Conservation (phyloP, 306 rosid genomes). For the Prunus armeniaca region DNA sequence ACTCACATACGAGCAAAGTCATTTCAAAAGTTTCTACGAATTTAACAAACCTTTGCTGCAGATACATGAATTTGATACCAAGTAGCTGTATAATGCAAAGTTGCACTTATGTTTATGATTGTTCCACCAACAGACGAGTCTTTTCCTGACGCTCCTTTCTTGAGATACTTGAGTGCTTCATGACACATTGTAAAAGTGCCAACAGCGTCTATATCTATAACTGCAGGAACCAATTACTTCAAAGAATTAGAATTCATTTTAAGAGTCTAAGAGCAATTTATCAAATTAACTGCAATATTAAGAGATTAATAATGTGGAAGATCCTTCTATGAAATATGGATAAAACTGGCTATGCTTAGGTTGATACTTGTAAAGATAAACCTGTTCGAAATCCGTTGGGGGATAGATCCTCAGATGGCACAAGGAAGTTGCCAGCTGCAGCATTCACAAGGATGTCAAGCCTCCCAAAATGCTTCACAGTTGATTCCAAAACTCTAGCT, state of each 20-base stretch:
- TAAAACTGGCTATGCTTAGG: no score
- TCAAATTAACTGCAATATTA: neutral
- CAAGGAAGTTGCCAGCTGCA: constrained; percentile 26
- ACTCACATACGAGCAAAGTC: neutral
- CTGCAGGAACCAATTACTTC: constrained; percentile 37
- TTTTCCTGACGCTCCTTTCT: constrained; percentile 83
- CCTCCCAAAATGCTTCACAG: constrained; percentile 20
- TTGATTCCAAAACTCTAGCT: constrained; percentile 22
- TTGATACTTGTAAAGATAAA: neutral
- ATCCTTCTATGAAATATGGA: no score
- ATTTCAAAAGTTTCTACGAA: neutral
- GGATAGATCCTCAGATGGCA: constrained; percentile 14
- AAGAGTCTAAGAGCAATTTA: neutral
- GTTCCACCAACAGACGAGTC: constrained; percentile 54
- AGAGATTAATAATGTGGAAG: neutral
- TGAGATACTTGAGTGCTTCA: constrained; percentile 83
- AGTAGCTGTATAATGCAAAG: constrained; percentile 78
- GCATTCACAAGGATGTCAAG: constrained; percentile 24
- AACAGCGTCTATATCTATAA: constrained; percentile 88
- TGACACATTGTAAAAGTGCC: constrained; percentile 96
- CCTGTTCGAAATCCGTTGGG: constrained; percentile 24
- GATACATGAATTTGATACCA: constrained; percentile 96
- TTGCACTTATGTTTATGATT: constrained; percentile 77
- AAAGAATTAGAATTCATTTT: neutral
- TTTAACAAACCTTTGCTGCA: constrained; percentile 75